Percentiles rank a stretch among this genome's conserved stretches.
Evolutionary conservation across 2,329 filamentous ascomycete genomes (phyloP).

Genomic region (Sarocladiaceae sp.): DNA sequence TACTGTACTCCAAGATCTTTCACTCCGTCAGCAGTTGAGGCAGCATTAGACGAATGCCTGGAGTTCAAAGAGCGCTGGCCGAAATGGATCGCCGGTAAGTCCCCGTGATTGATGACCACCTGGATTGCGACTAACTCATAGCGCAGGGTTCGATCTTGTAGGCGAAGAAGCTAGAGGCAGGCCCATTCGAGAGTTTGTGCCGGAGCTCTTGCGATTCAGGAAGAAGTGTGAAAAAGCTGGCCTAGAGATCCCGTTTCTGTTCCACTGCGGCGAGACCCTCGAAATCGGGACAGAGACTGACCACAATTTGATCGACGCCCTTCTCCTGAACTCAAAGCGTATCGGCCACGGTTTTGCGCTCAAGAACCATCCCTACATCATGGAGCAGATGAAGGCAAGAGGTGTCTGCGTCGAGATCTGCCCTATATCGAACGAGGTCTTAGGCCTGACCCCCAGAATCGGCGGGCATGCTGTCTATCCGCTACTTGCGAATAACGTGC

Average conservation of each 20-base stretch:
- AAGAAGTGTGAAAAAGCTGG: constrained; percentile 38
- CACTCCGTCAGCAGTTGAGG: constrained; percentile 35
- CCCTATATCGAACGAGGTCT: constrained; percentile 70
- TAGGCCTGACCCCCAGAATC: constrained; percentile 61
- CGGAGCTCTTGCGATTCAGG: constrained; percentile 51
- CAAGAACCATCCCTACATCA: constrained; percentile 58
- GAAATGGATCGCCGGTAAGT: constrained; percentile 56
- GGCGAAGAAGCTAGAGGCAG: constrained; percentile 59
- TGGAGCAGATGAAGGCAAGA: constrained; percentile 57
- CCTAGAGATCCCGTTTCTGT: constrained; percentile 63
- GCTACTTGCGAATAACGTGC: constrained; percentile 64
- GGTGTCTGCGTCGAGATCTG: constrained; percentile 68
- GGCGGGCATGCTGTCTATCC: constrained; percentile 61
- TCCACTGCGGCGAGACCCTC: constrained; percentile 71
- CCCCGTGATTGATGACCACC: too few species aligned
- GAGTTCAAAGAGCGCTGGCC: constrained; percentile 50
- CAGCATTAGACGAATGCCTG: constrained; percentile 55
- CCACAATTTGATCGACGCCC: constrained; percentile 62
- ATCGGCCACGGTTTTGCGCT: constrained; percentile 71
- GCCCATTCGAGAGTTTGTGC: constrained; percentile 50
- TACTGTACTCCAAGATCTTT: constrained; percentile 65
- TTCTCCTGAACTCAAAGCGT: constrained; percentile 58
- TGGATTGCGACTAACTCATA: too few species aligned
- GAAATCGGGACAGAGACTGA: constrained; percentile 59
- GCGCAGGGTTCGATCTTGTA: constrained; percentile 66